Evolutionary conservation across 2,329 filamentous ascomycete species (phyloP).

Genomic region (Talaromyces sp.): DNA sequence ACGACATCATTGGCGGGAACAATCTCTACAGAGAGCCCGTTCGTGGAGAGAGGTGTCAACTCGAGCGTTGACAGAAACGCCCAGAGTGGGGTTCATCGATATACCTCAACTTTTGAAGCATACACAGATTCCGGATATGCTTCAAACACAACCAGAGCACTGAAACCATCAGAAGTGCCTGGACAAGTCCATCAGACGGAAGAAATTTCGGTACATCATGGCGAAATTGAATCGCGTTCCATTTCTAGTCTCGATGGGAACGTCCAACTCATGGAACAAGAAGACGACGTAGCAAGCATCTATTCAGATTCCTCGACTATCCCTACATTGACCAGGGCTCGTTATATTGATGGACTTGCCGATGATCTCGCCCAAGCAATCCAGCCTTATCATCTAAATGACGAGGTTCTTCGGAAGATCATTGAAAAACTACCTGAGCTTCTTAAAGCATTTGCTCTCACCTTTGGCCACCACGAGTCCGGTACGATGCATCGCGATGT

Average conservation of each 20-base stretch:
- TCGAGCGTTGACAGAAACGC: background rate
- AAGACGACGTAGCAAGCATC: background rate
- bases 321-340: background rate
- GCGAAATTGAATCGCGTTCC: background rate
- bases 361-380: slow-evolving; percentile 5
- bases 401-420: background rate
- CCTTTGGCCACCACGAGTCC: slow-evolving; percentile 1
- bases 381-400: slow-evolving; percentile 7
- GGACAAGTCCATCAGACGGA: background rate
- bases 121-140: slow-evolving; percentile 16
- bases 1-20: background rate
- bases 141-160: background rate
- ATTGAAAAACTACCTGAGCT: slow-evolving; percentile 7
- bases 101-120: background rate
- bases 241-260: too few relatives aligned
- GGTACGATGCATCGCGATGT: slow-evolving; percentile 13
- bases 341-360: slow-evolving; percentile 12
- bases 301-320: slow-evolving; percentile 13
- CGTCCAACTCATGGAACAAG: background rate
- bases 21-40: background rate
- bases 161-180: background rate
- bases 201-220: background rate
- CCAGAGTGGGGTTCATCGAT: background rate
- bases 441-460: slow-evolving; percentile 14
- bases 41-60: background rate